Conservation (phyloP, 352 stramenopile species). For the Blastocystis sp. region DNA sequence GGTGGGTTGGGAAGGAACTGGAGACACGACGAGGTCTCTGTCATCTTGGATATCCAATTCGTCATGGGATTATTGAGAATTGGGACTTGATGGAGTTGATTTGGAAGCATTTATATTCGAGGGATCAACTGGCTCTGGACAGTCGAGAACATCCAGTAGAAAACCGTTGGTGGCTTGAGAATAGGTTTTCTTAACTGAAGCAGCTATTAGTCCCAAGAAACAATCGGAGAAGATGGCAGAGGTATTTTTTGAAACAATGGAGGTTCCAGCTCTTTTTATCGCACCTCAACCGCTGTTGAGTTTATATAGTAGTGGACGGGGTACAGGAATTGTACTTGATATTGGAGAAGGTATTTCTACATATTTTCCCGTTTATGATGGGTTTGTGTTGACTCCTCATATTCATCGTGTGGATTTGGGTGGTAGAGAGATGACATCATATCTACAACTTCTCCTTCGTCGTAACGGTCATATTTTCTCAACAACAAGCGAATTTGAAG, state of each 20-base stretch:
- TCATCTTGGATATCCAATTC: conserved; percentile 77
- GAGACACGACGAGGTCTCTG: conserved; percentile 71
- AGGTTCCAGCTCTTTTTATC: conserved; percentile 51
- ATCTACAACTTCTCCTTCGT: conserved; percentile 74
- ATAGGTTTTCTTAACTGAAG: conserved; percentile 75
- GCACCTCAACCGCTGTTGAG: conserved; percentile 50
- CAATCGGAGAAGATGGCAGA: conserved; percentile 47
- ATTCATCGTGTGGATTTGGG: conserved; percentile 45
- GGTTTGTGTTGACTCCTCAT: conserved; percentile 51
- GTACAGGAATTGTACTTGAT: conserved; percentile 48
- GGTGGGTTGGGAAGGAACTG: conserved; percentile 66
- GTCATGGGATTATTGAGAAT: conserved; percentile 81
- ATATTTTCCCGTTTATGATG: conserved; percentile 57
- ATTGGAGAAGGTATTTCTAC: conserved; percentile 51
- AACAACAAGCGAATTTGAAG: conserved; percentile 75
- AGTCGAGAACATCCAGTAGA: conserved; percentile 66
- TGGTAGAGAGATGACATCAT: conserved; percentile 62
- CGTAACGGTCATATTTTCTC: conserved; percentile 75
- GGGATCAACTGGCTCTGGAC: conserved; percentile 64
- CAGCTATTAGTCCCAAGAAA: conserved; percentile 75
- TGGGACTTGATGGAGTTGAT: conserved; percentile 81
- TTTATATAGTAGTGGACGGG: background rate
- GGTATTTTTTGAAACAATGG: conserved; percentile 54
- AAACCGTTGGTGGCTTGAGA: conserved; percentile 75
- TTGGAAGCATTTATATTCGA: conserved; percentile 68